phyloP scores from a whole-genome alignment of 192 early-diverging fungal species.

The Ambispora gerdemannii region DNA sequence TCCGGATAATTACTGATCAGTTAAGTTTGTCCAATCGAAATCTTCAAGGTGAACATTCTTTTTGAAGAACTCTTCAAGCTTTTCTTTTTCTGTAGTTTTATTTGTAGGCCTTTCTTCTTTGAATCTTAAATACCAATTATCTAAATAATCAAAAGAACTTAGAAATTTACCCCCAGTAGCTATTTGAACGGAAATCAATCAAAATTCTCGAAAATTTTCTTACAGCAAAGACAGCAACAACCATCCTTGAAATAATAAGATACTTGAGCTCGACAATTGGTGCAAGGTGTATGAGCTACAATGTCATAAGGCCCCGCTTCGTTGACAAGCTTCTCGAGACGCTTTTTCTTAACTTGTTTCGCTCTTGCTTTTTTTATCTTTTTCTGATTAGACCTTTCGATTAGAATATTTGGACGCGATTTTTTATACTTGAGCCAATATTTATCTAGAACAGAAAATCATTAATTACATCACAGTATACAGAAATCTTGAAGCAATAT shows the following conservation, averaged over 20 bases:
- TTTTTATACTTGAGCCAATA: neutral
- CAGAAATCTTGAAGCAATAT: neutral
- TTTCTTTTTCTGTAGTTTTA: neutral
- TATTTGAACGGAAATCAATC: no score
- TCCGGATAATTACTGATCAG: neutral
- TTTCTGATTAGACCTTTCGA: neutral
- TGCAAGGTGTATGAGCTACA: neutral
- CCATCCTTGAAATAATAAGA: neutral
- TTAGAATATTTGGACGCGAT: neutral
- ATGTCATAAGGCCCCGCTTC: neutral
- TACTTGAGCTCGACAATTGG: neutral
- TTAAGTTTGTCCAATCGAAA: neutral
- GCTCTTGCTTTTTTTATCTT: neutral
- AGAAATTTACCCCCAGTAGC: no score
- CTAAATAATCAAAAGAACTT: no score
- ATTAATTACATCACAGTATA: neutral
- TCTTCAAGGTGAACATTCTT: neutral
- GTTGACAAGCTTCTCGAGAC: neutral
- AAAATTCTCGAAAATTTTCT: neutral
- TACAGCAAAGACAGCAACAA: neutral
- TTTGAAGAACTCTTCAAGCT: neutral
- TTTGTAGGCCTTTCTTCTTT: neutral
- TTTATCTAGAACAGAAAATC: neutral
- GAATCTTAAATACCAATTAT: neutral
- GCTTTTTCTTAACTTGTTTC: neutral